Evolutionary conservation across 2,329 filamentous ascomycete species (phyloP), one percentile per base, ranked within the genome.

Genomic region (Bipolaris gigantea): DNA sequence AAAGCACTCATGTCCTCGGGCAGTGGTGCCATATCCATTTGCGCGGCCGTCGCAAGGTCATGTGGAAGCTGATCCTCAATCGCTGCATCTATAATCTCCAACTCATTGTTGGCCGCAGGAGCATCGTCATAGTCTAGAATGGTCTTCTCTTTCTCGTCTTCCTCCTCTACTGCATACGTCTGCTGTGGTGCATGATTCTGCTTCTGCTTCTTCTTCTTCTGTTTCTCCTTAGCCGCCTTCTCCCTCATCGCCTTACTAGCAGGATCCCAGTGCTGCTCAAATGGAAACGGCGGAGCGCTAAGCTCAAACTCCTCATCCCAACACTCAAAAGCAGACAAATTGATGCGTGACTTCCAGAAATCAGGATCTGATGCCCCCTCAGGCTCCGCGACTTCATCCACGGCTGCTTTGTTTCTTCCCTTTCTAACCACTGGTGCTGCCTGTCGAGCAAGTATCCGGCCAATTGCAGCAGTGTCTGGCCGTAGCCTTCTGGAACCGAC

Each of bases 251-350:
- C 45, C 66, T 83, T 81, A 65, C 92, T 89, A 56, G 91, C 87
- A 3, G 84, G 82, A 73, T 96, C 90, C 93, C 92, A 97, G 42
- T 89, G 84, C 72, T 97, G 92, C 15, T 89, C 80, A 72, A 97
- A 97, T 0, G 92, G 92, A 67, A 95, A 97, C 0, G 92, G 90
- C 0, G 93, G 92, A 32, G 89, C 83, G 48, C 83, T 89, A 41
- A 96, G 79, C 30, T 82, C 77, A 30, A 66, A 65, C 3, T 72
- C 69, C 43, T 74, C 69, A n/a, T 89, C 81, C 57, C 86, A 85
- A 73, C 92, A 97, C 72, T 97, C 93, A 0, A 95, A 89, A 19
- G 90, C 92, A 21, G 84, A 83, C 56, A 96, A 85, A 10, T 79
- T 82, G 55, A 97, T 87, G 61, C 86, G 90, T 4, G 84, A 77